These are phyloP conservation scores for Salix arbutifolia DNA, from an alignment of 345 rosid species.

Conservation along the genomic window DNA sequence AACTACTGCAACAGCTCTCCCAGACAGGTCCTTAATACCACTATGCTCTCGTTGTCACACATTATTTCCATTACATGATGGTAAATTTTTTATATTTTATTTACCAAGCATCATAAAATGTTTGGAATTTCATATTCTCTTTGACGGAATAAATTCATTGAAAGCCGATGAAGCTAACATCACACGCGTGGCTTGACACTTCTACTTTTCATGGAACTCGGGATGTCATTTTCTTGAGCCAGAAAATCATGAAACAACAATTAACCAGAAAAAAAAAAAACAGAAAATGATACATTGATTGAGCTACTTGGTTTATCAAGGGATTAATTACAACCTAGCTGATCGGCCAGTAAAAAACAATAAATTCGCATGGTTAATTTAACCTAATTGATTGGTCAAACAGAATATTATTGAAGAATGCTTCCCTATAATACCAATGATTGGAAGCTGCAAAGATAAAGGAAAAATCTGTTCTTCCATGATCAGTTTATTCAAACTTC, in stretches of 20 bases:
- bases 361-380: too few species aligned
- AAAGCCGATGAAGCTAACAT: not conserved
- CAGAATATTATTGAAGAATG: not conserved
- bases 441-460: not conserved
- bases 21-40: too few species aligned
- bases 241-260: not conserved
- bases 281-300: not conserved
- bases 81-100: too few species aligned
- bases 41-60: too few species aligned
- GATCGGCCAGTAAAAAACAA: not conserved
- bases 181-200: not conserved
- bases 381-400: not conserved
- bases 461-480: not conserved
- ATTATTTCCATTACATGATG: too few species aligned
- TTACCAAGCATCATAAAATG: too few species aligned
- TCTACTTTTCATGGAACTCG: not conserved
- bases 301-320: not conserved
- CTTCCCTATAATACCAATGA: not conserved
- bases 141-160: not conserved
- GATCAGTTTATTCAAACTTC: not conserved
- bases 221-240: not conserved
- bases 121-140: not conserved
- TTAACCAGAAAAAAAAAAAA: not conserved
- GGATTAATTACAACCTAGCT: not conserved
- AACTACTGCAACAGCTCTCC: too few species aligned